Percentiles rank a stretch among this genome's conserved stretches.
Evolutionary conservation across 2,329 filamentous ascomycete genomes (phyloP).

Genomic region (Fusarium udum): DNA sequence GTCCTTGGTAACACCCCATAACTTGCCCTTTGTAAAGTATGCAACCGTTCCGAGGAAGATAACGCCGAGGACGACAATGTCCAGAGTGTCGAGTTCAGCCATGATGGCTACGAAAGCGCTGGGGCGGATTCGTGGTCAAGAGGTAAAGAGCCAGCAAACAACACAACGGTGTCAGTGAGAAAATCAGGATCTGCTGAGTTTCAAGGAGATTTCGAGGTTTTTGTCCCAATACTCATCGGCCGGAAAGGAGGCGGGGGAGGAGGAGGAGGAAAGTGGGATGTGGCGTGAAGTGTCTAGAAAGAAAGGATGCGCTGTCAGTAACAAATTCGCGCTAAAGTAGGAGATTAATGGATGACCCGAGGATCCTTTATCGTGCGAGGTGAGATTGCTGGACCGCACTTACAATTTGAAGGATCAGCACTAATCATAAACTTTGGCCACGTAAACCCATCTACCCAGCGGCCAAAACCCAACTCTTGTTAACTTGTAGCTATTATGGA

Average conservation of each 20-base stretch:
- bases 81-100: conserved; percentile 96
- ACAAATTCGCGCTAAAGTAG: conserved; percentile 25
- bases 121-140: conserved; percentile 6
- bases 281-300: conserved; percentile 38
- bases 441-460: conserved; percentile 1
- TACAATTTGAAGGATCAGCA: conserved; percentile 19
- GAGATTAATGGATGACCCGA: conserved; percentile 19
- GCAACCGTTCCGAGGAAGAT: conserved; percentile 88
- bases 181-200: background rate
- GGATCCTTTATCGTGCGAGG: conserved; percentile 20
- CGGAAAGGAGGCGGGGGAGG: conserved; percentile 42
- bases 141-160: background rate
- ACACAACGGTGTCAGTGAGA: background rate
- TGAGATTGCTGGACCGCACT: background rate
- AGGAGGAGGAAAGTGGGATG: conserved; percentile 30
- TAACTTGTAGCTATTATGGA: background rate
- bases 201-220: conserved; percentile 17
- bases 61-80: conserved; percentile 87
- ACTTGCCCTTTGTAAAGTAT: conserved; percentile 97
- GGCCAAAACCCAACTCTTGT: background rate
- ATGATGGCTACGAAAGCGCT: conserved; percentile 61
- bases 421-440: conserved; percentile 8
- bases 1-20: conserved; percentile 90
- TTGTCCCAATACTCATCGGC: conserved; percentile 31
- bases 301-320: conserved; percentile 36